Percentiles rank a stretch among this genome's conserved stretches.
phyloP scores from a whole-genome alignment of 495 filamentous ascomycete species.

The Talaromyces trachyspermus region DNA sequence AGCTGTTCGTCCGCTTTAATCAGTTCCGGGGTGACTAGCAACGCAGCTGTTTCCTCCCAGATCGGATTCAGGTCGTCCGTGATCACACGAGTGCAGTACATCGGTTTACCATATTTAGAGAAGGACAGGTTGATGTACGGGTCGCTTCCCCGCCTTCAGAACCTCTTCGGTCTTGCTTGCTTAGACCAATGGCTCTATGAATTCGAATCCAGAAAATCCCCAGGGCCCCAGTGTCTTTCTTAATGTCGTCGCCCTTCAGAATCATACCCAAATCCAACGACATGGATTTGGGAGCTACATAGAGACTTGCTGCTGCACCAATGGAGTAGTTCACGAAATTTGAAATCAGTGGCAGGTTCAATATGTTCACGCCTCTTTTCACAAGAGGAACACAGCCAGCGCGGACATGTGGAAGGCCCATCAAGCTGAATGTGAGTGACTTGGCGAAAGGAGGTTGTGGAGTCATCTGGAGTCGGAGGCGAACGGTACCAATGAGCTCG shows the following conservation, averaged over 20 bases:
- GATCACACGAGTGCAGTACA: slow-evolving; percentile 95
- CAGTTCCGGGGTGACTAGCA: slow-evolving; percentile 76
- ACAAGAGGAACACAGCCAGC: slow-evolving; percentile 92
- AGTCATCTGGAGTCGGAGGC: slow-evolving; percentile 74
- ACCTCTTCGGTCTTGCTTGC: slow-evolving; percentile 84
- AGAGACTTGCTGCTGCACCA: slow-evolving; percentile 74
- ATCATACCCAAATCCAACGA: slow-evolving; percentile 85
- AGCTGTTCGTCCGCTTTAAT: slow-evolving; percentile 92
- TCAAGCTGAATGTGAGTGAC: slow-evolving; percentile 84
- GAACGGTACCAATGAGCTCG: slow-evolving; percentile 77
- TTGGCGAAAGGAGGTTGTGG: slow-evolving; percentile 89
- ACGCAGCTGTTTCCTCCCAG: slow-evolving; percentile 83
- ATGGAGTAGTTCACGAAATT: slow-evolving; percentile 98
- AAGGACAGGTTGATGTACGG: slow-evolving; percentile 75
- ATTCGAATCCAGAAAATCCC: slow-evolving; percentile 89
- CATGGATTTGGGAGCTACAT: slow-evolving; percentile 95
- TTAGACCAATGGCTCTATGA: slow-evolving; percentile 75
- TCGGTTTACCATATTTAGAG: slow-evolving; percentile 91
- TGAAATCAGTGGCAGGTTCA: slow-evolving; percentile 87
- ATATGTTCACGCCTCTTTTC: slow-evolving; percentile 77
- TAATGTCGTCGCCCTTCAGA: slow-evolving; percentile 80
- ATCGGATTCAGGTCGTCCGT: slow-evolving; percentile 90
- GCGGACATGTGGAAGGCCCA: slow-evolving; percentile 81
- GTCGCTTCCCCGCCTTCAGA: slow-evolving; percentile 83
- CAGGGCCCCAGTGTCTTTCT: slow-evolving; percentile 78